phyloP scores from a whole-genome alignment of 306 rosid genomes.

The Parietaria judaica region DNA sequence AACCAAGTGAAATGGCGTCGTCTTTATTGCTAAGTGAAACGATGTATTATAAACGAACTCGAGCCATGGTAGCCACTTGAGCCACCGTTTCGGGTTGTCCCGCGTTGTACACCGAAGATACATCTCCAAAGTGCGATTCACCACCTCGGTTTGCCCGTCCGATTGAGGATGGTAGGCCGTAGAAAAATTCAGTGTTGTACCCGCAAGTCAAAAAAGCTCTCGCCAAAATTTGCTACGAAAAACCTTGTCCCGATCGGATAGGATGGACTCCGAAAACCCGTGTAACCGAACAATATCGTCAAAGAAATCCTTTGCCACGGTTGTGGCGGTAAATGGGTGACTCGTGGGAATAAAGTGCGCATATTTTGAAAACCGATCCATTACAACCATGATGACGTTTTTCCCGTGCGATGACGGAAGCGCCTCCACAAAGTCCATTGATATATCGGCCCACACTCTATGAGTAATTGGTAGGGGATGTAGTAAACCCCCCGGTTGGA shows the following conservation, averaged over 20 bases:
- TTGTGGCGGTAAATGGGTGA: neutral
- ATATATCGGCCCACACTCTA: neutral
- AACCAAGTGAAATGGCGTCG: neutral
- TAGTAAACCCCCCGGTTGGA: neutral
- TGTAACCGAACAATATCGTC: neutral
- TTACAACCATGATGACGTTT: neutral
- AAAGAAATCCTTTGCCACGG: neutral
- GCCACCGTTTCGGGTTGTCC: neutral
- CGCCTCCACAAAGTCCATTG: neutral
- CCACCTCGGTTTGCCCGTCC: neutral
- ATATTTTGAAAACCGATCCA: neutral
- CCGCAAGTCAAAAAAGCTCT: neutral
- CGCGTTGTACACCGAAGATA: neutral
- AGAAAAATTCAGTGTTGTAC: neutral
- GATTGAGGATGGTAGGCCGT: neutral
- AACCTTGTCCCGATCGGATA: neutral
- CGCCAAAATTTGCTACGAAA: neutral
- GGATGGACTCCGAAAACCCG: neutral
- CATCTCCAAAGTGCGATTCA: neutral
- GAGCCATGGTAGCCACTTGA: neutral
- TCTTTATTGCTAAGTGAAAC: neutral
- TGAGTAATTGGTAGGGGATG: neutral
- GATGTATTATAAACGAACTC: neutral
- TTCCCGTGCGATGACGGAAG: neutral
- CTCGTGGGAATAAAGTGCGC: neutral